These are phyloP conservation scores for Colletotrichum musicola DNA, from an alignment of 2,329 filamentous ascomycete genomes.

Conservation along the genomic window DNA sequence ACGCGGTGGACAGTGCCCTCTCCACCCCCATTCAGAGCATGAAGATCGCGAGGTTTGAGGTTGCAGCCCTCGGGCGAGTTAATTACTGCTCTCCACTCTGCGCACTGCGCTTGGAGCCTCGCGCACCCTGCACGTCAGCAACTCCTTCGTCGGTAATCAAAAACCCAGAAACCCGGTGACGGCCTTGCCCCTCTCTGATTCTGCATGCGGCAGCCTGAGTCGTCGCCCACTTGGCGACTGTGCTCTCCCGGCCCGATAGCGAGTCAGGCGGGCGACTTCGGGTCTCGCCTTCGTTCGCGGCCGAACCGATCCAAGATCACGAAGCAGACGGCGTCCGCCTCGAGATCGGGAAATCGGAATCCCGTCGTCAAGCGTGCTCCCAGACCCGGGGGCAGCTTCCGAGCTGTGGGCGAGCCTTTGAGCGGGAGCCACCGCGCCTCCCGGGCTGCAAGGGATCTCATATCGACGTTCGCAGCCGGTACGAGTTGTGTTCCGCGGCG, in stretches of 20 bases:
- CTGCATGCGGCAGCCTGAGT: slow-evolving; percentile 14
- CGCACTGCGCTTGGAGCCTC: slow-evolving; percentile 16
- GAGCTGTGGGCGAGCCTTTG: not conserved
- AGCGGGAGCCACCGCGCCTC: not conserved
- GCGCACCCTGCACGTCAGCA: slow-evolving; percentile 26
- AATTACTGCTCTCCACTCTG: slow-evolving; percentile 18
- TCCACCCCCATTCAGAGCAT: slow-evolving; percentile 23
- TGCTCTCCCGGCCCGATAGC: slow-evolving; percentile 10
- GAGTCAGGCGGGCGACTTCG: slow-evolving; percentile 30
- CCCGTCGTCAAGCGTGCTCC: not conserved
- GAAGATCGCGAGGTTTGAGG: slow-evolving; percentile 32
- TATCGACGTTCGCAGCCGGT: not conserved
- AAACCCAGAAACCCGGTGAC: slow-evolving; percentile 30
- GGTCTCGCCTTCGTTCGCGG: not conserved
- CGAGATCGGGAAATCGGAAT: slow-evolving; percentile 7
- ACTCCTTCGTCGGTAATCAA: slow-evolving; percentile 22
- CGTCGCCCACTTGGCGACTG: not conserved
- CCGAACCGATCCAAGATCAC: slow-evolving; percentile 6
- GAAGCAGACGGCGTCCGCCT: slow-evolving; percentile 1
- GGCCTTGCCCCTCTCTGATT: not conserved
- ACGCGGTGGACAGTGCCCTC: slow-evolving; percentile 12
- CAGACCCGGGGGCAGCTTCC: slow-evolving; percentile 12
- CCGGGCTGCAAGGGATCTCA: not conserved
- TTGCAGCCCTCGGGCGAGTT: slow-evolving; percentile 16
- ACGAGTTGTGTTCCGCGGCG: not conserved